Evolutionary conservation across 2,329 filamentous ascomycete species (phyloP), one percentile per base, ranked within the genome.

Genomic region (Escovopsis sp.): DNA sequence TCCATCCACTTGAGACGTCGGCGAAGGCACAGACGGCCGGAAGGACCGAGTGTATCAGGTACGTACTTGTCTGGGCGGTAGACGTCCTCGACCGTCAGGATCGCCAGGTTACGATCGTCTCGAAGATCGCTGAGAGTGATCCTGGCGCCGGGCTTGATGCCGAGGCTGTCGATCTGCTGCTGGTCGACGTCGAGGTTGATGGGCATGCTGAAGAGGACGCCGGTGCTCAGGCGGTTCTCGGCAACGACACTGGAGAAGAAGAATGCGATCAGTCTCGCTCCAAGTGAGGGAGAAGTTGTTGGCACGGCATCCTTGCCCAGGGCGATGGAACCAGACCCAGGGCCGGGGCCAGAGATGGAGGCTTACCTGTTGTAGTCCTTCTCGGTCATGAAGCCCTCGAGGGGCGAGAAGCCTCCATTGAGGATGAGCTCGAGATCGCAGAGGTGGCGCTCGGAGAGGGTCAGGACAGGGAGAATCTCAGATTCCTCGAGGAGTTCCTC

Each of bases 361-460:
- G 59, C 70, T 47, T 72, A 88, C 84, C 82, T 78, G 61, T 93
- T 81, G 70, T 94, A 98, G 63, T 98, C 90, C 63, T 85, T 80
- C 70, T 98, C 77, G 60, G 75, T 94, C 81, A 98, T 80, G 69
- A 98, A 98, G 92, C 87, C 90, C 75, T 98, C 88, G 28, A 98
- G 75, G 40, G 90, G 90, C 45, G 87, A 94, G 68, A 98, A 98
- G 46, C 90, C 90, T 57, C 90, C 90, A 61, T 86, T 96, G 60
- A 98, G 77, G 54, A 98, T 86, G 62, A 98, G 65, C 65, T 98
- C 90, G 47, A 98, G 72, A 70, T 98, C 90, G 64, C 90, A 98
- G 34, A 98, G 77, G 64, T 98, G 90, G 52, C 90, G 79, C 71
- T 98, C 90, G 35, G 74, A 81, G 47, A 98, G 76, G 40, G 80